Percentiles rank a stretch among this genome's conserved stretches.
Evolutionary conservation across 495 filamentous ascomycete species (phyloP).

Genomic region (Aspergillus bertholletiae): DNA sequence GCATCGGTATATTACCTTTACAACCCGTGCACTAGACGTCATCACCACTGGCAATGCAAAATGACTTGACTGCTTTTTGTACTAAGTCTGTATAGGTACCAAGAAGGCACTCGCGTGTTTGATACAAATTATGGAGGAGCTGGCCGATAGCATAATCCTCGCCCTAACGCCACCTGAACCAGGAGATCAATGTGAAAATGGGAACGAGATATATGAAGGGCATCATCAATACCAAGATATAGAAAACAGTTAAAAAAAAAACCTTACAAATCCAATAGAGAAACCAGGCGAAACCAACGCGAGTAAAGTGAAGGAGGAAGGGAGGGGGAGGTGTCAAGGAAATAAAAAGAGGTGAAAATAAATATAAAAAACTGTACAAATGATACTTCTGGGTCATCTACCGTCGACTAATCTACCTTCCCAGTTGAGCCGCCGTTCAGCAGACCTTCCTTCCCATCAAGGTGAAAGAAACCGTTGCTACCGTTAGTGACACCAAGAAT

Average conservation of each 20-base stretch:
- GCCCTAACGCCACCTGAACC: conserved; percentile 1
- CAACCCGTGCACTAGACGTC: too few species aligned
- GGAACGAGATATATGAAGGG: background rate
- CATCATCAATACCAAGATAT: conserved; percentile 7
- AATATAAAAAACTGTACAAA: conserved; percentile 39
- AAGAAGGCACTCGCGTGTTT: background rate
- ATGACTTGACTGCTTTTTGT: too few species aligned
- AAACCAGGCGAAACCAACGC: conserved; percentile 6
- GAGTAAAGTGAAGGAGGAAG: conserved; percentile 21
- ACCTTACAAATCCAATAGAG: conserved; percentile 6
- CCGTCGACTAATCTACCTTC: conserved; percentile 75
- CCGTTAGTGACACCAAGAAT: conserved; percentile 55
- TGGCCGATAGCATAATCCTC: background rate
- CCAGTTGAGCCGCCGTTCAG: conserved; percentile 55
- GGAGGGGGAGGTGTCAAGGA: conserved; percentile 25
- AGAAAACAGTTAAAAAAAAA: background rate
- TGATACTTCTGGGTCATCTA: conserved; percentile 13
- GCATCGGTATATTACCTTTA: too few species aligned
- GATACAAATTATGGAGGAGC: background rate
- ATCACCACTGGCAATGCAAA: too few species aligned
- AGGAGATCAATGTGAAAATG: conserved; percentile 1
- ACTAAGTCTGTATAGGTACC: too few species aligned
- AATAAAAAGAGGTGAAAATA: conserved; percentile 17
- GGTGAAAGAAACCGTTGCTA: conserved; percentile 66
- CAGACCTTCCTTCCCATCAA: conserved; percentile 76